A percentile compares a stretch with the other conserved stretches of the same genome.
Evolutionary conservation across 176 grass and related monocot species (phyloP).

Genomic region (Rhynchospora breviuscula): DNA sequence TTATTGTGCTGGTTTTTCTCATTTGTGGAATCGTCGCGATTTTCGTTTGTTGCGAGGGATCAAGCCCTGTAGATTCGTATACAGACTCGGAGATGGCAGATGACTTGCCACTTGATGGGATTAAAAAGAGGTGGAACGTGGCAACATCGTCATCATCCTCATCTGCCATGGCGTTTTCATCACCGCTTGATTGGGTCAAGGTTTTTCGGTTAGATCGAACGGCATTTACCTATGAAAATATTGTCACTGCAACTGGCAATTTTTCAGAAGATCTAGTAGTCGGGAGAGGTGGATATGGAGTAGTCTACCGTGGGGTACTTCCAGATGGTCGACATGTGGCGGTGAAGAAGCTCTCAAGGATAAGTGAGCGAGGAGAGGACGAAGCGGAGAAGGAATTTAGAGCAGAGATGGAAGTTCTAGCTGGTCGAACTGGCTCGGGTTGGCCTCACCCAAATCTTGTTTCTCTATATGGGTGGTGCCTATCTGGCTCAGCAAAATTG

Average conservation of each 20-base stretch:
- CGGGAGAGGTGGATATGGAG: slow-evolving; percentile 70
- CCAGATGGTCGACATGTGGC: slow-evolving; percentile 72
- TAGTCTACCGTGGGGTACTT: slow-evolving; percentile 77
- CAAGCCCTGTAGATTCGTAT: slow-evolving; percentile 36
- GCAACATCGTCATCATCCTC: slow-evolving; percentile 23
- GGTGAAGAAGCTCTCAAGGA: slow-evolving; percentile 61
- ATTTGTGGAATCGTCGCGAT: slow-evolving; percentile 27
- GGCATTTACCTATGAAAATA: slow-evolving; percentile 68
- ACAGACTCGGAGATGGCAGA: slow-evolving; percentile 10
- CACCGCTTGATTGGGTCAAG: slow-evolving; percentile 40
- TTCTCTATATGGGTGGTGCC: slow-evolving; percentile 84
- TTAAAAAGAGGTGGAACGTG: slow-evolving; percentile 28
- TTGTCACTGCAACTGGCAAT: slow-evolving; percentile 60
- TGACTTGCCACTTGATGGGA: slow-evolving; percentile 25
- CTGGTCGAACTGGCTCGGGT: slow-evolving; percentile 36
- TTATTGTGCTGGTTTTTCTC: slow-evolving; percentile 37
- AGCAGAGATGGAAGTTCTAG: slow-evolving; percentile 91
- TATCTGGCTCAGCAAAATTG: slow-evolving; percentile 52
- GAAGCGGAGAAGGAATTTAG: slow-evolving; percentile 74
- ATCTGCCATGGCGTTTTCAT: slow-evolving; percentile 29
- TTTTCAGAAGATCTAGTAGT: slow-evolving; percentile 66
- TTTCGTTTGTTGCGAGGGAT: slow-evolving; percentile 12
- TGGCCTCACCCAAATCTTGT: slow-evolving; percentile 89
- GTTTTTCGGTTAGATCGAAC: slow-evolving; percentile 60
- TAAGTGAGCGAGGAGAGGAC: slow-evolving; percentile 24